A percentile compares a stretch with the other conserved stretches of the same genome.
Evolutionary conservation across 495 filamentous ascomycete genomes (phyloP).

Genomic region (Gamarada debralockiae): DNA sequence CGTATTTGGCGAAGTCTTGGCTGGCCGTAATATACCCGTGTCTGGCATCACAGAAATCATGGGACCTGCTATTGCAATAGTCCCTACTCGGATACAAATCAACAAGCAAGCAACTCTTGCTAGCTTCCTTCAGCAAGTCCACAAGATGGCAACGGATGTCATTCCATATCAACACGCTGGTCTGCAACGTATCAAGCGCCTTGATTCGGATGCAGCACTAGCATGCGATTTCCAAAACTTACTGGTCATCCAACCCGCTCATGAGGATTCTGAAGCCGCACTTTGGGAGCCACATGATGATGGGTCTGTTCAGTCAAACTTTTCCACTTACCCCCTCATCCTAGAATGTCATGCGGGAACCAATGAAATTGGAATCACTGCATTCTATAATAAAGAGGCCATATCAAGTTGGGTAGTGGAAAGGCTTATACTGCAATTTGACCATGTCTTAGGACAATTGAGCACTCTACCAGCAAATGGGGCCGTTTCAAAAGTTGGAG

Average conservation of each 20-base stretch:
- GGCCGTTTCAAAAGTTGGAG: background rate
- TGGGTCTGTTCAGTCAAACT: constrained; percentile 19
- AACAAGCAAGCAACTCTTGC: background rate
- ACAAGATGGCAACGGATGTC: constrained; percentile 36
- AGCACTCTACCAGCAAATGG: no score
- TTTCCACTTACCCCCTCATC: constrained; percentile 47
- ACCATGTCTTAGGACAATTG: background rate
- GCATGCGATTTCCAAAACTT: constrained; percentile 60
- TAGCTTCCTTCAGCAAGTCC: background rate
- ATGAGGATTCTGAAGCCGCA: background rate
- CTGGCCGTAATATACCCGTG: constrained; percentile 1
- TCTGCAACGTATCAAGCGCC: constrained; percentile 62
- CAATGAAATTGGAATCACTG: background rate
- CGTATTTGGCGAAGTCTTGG: constrained; percentile 29
- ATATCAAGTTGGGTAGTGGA: background rate
- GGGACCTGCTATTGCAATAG: background rate
- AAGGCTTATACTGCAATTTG: background rate
- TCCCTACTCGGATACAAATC: background rate
- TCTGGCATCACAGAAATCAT: background rate
- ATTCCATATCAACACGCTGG: constrained; percentile 65
- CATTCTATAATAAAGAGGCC: background rate
- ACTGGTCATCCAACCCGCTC: constrained; percentile 3
- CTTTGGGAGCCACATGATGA: background rate
- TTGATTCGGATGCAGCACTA: constrained; percentile 56
- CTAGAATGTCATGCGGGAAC: constrained; percentile 32